Conservation (phyloP, 2,329 filamentous ascomycete species). For the Fusarium goolgardi region DNA sequence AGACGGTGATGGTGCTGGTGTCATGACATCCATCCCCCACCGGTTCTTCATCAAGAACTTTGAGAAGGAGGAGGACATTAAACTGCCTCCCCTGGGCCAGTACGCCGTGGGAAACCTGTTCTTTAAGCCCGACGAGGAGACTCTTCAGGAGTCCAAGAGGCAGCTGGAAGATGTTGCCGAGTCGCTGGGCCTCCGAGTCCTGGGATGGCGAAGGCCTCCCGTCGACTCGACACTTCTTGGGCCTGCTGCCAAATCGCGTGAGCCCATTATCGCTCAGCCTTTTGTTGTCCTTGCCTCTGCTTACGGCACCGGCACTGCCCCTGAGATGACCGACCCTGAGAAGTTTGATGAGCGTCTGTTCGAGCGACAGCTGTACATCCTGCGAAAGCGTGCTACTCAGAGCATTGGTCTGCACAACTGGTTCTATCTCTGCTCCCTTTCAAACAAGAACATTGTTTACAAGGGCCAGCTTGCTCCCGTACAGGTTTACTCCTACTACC, state of each 20-base stretch:
- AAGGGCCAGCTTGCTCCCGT: constrained; percentile 95
- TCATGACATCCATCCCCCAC: constrained; percentile 99
- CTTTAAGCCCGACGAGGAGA: constrained; percentile 95
- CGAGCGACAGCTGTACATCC: constrained; percentile 91
- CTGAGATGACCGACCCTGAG: constrained; percentile 80
- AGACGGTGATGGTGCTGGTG: constrained; percentile 97
- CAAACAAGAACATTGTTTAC: constrained; percentile 99
- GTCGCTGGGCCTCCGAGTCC: constrained; percentile 84
- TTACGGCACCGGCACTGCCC: constrained; percentile 84
- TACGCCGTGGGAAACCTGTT: constrained; percentile 98
- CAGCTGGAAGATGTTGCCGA: constrained; percentile 95
- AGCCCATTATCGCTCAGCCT: constrained; percentile 94
- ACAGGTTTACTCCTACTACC: constrained; percentile 98
- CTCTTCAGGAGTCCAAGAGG: constrained; percentile 87
- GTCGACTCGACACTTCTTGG: constrained; percentile 93
- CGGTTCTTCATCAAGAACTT: constrained; percentile 99
- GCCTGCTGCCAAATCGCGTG: constrained; percentile 90
- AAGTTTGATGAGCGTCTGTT: constrained; percentile 87
- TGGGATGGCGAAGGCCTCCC: constrained; percentile 97
- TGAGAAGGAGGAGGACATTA: constrained; percentile 87
- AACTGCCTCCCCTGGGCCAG: constrained; percentile 87
- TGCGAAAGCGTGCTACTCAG: constrained; percentile 95
- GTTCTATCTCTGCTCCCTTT: constrained; percentile 98
- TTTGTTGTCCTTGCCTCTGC: constrained; percentile 89
- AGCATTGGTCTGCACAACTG: constrained; percentile 96